Evolutionary conservation across 768 basidiomycete species (phyloP), one percentile per base, ranked within the genome.

Genomic region (Termitomyces sp.): DNA sequence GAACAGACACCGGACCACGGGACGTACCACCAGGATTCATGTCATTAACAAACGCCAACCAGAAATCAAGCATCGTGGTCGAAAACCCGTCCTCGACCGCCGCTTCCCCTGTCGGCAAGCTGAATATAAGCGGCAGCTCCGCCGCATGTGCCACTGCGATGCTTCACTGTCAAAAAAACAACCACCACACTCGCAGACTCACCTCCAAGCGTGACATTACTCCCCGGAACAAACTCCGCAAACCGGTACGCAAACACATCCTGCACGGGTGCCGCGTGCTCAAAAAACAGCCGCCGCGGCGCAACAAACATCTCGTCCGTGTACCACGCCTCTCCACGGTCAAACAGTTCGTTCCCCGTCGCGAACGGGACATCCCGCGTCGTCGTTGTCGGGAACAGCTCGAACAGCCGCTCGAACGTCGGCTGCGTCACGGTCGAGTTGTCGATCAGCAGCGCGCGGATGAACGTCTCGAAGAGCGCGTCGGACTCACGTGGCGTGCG

Each of bases 291-390:
- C 42, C 83, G 69, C 38, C 83, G 64, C 0, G 81, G 74, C 0
- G 78, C 73, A 26, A 85, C 69, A 64, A 75, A 86, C 80, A 84
- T 84, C 54, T 75, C 70, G 57, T 80, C 81, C 0, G 80, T 81
- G 58, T 85, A 86, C 80, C 81, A 86, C 0, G 83, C 73, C 48
- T 69, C 78, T 0, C 75, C 79, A 38, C 84, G 68, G 61, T 86
- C 83, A 57, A 81, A 86, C 8, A 86, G 69, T 10, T 77, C 79
- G 64, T 86, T 81, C 0, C 84, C 83, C 0, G 82, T 86, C 56
- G 80, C 78, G 70, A 83, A 84, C 0, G 77, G 74, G 0, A 49
- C 7, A 0, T 42, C 40, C 43, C 20, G 6, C 77, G 79, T 42
- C n/a, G 3, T 83, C 82, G 4, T 49, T 9, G 46, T 46, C 5